Percentiles rank a stretch among this genome's conserved stretches.
phyloP scores from a whole-genome alignment of 1,284 basidiomycete species.

The Tetrapyrgos nigripes region DNA sequence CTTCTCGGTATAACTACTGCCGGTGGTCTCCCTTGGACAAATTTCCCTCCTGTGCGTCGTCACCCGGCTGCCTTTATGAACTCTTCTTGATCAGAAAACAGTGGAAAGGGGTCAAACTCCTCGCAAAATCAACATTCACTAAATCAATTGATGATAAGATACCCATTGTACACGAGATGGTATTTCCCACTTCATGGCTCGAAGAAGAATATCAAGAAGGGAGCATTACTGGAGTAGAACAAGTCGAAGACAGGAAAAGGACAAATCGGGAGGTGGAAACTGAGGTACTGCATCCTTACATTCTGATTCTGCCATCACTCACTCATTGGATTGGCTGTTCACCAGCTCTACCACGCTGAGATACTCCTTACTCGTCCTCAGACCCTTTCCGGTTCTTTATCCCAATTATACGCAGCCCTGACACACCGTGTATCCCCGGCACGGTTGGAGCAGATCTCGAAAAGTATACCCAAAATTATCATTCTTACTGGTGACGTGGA shows the following conservation, averaged over 20 bases:
- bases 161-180: conserved; percentile 4
- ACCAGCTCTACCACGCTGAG: too few relatives aligned
- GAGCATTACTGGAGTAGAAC: too few relatives aligned
- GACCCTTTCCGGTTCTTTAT: conserved; percentile 3
- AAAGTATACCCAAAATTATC: conserved; percentile 11
- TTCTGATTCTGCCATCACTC: too few relatives aligned
- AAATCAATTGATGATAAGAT: conserved; percentile 5
- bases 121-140: conserved; percentile 34
- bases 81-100: conserved; percentile 22
- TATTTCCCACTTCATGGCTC: conserved; percentile 11
- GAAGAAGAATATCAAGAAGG: conserved; percentile 6
- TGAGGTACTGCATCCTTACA: not conserved
- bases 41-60: conserved; percentile 57
- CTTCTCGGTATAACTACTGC: conserved; percentile 75
- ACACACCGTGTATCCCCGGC: conserved; percentile 8
- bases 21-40: conserved; percentile 61
- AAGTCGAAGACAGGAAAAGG: not conserved
- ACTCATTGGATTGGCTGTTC: too few relatives aligned
- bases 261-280: conserved; percentile 13
- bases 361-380: conserved; percentile 4
- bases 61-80: conserved; percentile 3
- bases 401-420: conserved; percentile 5
- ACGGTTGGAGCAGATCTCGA: conserved; percentile 6
- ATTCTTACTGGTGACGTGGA: conserved; percentile 10
- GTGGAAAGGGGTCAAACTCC: conserved; percentile 51